Evolutionary conservation across 2,329 filamentous ascomycete genomes (phyloP).

Genomic region (Stachybotrys echinatus): DNA sequence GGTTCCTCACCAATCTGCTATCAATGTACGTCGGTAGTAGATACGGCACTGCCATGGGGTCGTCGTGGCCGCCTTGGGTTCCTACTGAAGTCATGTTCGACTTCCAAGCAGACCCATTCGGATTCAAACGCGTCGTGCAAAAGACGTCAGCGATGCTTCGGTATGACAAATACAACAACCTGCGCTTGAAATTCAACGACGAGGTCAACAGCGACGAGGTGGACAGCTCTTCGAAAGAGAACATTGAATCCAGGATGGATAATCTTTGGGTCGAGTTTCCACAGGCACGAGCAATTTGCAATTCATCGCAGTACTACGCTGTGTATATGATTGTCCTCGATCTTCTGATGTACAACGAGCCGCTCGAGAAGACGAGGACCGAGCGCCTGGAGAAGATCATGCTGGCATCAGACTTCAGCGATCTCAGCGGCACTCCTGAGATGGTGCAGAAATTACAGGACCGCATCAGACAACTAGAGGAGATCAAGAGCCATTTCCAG

Average conservation of each 20-base stretch:
- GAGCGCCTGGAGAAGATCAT: conserved; percentile 98
- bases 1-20: conserved; percentile 75
- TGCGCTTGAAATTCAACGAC: conserved; percentile 95
- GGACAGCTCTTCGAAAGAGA: conserved; percentile 44
- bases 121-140: conserved; percentile 96
- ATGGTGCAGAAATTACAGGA: conserved; percentile 90
- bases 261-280: conserved; percentile 97
- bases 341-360: conserved; percentile 91
- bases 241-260: conserved; percentile 77
- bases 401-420: conserved; percentile 96
- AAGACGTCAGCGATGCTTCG: conserved; percentile 91
- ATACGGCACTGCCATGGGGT: conserved; percentile 79
- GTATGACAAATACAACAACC: conserved; percentile 97
- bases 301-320: conserved; percentile 95
- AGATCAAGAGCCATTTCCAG: conserved; percentile 96
- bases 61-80: conserved; percentile 96
- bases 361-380: conserved; percentile 91
- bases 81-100: conserved; percentile 98
- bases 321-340: conserved; percentile 98
- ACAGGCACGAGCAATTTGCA: conserved; percentile 88
- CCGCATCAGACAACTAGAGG: conserved; percentile 86
- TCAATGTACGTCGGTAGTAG: conserved; percentile 92
- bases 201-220: conserved; percentile 68
- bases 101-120: conserved; percentile 87
- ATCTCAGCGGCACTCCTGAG: conserved; percentile 85